These are phyloP conservation scores for Colletotrichum falcatum DNA, from an alignment of 2,329 filamentous ascomycete genomes.

Conservation along the genomic window DNA sequence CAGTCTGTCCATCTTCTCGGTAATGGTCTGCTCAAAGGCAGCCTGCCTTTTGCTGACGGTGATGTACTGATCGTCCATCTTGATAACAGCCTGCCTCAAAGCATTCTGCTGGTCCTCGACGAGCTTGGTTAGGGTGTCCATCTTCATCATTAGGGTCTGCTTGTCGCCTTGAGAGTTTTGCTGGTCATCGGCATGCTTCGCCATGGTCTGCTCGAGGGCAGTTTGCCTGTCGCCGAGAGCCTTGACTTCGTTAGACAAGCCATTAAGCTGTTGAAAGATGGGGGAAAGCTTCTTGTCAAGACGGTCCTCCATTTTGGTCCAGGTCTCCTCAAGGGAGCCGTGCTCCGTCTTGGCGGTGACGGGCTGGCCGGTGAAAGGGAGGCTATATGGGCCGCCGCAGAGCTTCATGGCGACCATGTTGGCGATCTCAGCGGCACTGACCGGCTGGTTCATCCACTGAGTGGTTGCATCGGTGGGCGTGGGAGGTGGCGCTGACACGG, in stretches of 20 bases:
- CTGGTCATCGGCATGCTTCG: neutral
- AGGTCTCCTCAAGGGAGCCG: neutral
- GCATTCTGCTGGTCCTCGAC: neutral
- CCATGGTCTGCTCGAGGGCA: neutral
- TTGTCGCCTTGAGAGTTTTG: neutral
- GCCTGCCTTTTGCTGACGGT: neutral
- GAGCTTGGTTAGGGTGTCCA: neutral
- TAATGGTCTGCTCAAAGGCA: neutral
- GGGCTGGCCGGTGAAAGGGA: neutral
- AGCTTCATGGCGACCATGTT: conserved; percentile 1
- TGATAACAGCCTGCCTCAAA: neutral
- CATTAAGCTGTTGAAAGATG: neutral
- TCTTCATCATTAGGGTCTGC: neutral
- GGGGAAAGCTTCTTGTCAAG: neutral
- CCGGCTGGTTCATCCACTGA: neutral
- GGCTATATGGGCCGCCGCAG: no score
- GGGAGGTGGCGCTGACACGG: neutral
- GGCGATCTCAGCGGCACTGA: neutral
- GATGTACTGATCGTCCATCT: neutral
- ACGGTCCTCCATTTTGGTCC: neutral
- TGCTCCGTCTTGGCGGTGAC: neutral
- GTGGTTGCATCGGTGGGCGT: neutral
- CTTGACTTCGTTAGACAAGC: neutral
- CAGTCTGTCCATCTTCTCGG: neutral
- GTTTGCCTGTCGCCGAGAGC: neutral